Evolutionary conservation across 2,329 filamentous ascomycete genomes (phyloP).

Genomic region (Colletotrichum karsti): DNA sequence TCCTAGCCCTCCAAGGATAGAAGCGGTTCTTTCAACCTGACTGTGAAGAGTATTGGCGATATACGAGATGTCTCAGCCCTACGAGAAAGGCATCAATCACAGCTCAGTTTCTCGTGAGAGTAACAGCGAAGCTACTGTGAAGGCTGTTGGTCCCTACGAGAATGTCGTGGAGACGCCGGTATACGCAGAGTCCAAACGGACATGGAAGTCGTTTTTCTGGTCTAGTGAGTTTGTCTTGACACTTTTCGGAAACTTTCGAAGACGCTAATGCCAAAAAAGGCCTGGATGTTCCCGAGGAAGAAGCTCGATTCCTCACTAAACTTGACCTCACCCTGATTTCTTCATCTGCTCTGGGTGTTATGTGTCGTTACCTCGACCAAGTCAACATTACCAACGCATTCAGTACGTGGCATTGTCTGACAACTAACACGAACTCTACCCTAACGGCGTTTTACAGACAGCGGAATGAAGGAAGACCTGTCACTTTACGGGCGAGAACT

Average conservation of each 20-base stretch:
- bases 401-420: slow-evolving; percentile 20
- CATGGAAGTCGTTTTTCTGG: slow-evolving; percentile 36
- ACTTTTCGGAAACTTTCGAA: too few relatives aligned
- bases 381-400: slow-evolving; percentile 39
- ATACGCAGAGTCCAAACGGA: slow-evolving; percentile 54
- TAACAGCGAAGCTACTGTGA: too few relatives aligned
- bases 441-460: slow-evolving; percentile 30
- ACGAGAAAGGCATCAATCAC: too few relatives aligned
- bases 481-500: slow-evolving; percentile 39
- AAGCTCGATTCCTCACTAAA: slow-evolving; percentile 36
- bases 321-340: slow-evolving; percentile 38
- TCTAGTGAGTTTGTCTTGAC: slow-evolving; percentile 32
- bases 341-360: slow-evolving; percentile 35
- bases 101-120: too few relatives aligned
- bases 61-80: too few relatives aligned
- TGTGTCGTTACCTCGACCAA: slow-evolving; percentile 37
- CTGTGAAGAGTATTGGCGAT: too few relatives aligned
- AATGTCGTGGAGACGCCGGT: too few relatives aligned
- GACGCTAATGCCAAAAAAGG: too few relatives aligned
- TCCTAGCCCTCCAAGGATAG: too few relatives aligned
- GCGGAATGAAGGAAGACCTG: slow-evolving; percentile 41
- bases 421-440: neutral
- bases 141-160: too few relatives aligned
- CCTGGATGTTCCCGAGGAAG: slow-evolving; percentile 35
- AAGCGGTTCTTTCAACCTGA: too few relatives aligned